Base-by-base conservation (phyloP, 306 rosid genomes). In the Fragaria iinumae region DNA sequence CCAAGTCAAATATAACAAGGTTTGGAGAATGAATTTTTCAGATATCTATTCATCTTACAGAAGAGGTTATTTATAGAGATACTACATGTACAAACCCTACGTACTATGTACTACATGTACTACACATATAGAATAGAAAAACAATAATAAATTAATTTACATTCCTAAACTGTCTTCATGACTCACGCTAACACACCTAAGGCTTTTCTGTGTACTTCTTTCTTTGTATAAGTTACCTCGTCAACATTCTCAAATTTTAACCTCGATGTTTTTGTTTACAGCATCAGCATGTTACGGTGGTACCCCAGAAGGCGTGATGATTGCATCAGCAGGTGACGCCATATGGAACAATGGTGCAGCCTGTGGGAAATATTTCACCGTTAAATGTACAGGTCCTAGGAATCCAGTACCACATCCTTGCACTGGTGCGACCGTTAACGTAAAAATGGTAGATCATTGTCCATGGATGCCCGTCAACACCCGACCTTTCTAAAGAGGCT, bases 371-470 rank as follows among this genome's bases (percentile, higher is more conserved):
- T 59, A 25, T 59, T 5, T 21, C 66, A 59, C 6, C 1, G 76
- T 79, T 0, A 72, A 8, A 38, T 79, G 77, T 67, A 62, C n/a
- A 10, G 77, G 77, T 1, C 14, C 73, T 1, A 36, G 66, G 3
- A 62, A 63, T 23, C 50, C 53, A 3, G 76, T 45, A 17, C 76
- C 76, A 43, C 47, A 59, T 1, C 69, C 80, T 17, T 81, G 84
- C 65, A 64, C 18, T 5, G 53, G 65, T 44, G n/a, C 0, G 2
- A 55, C 38, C 5, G 84, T 76, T 6, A 45, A 11, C 2, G 78
- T 72, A 14, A 76, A 77, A 38, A 64, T 81, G 11, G 78, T 81
- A 1, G 84, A 81, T 66, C 57, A 71, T 10, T 72, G 84, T 34
- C 49, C 78, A n/a, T 12, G 75, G 71, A 9, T 81, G 81, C 21